Evolutionary conservation across 352 stramenopile genomes (phyloP).

Genomic region (Phytophthora ohioensis): DNA sequence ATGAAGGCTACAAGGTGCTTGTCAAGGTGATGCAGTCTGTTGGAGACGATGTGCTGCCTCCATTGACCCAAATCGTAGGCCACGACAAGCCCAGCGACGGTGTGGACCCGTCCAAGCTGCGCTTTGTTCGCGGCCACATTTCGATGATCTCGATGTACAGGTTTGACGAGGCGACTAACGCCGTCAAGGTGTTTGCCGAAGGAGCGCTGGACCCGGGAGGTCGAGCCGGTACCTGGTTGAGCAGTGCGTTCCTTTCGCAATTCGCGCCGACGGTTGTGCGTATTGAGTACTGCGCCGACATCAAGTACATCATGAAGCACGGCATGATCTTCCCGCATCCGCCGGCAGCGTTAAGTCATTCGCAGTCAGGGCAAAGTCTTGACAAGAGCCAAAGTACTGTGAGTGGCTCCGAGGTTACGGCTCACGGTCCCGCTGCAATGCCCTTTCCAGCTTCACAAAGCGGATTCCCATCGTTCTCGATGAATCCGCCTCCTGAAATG

Average conservation of each 20-base stretch:
- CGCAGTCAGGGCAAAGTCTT: constrained; percentile 37
- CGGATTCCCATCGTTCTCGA: constrained; percentile 22
- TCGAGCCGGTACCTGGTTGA: constrained; percentile 55
- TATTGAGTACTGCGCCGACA: constrained; percentile 74
- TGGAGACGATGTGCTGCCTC: constrained; percentile 54
- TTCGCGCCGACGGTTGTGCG: constrained; percentile 70
- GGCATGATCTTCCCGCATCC: constrained; percentile 71
- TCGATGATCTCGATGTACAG: constrained; percentile 73
- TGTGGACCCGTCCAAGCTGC: constrained; percentile 47
- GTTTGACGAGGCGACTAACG: constrained; percentile 59
- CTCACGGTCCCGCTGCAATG: constrained; percentile 30
- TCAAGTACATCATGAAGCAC: constrained; percentile 87
- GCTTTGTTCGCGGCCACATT: constrained; percentile 63
- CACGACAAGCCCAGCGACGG: constrained; percentile 42
- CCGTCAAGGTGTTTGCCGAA: constrained; percentile 77
- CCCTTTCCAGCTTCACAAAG: constrained; percentile 33
- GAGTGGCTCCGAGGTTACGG: constrained; percentile 41
- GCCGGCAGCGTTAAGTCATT: constrained; percentile 35
- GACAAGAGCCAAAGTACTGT: constrained; percentile 49
- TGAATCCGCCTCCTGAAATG: constrained; percentile 22
- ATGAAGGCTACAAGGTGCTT: constrained; percentile 62
- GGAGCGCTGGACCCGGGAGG: constrained; percentile 62
- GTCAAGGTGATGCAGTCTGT: constrained; percentile 71
- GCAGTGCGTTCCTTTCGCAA: constrained; percentile 68
- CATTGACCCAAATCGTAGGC: constrained; percentile 35